Evolutionary conservation across 2,329 filamentous ascomycete genomes (phyloP), one percentile per base, ranked within the genome.

Genomic region (Talaromyces sp.): DNA sequence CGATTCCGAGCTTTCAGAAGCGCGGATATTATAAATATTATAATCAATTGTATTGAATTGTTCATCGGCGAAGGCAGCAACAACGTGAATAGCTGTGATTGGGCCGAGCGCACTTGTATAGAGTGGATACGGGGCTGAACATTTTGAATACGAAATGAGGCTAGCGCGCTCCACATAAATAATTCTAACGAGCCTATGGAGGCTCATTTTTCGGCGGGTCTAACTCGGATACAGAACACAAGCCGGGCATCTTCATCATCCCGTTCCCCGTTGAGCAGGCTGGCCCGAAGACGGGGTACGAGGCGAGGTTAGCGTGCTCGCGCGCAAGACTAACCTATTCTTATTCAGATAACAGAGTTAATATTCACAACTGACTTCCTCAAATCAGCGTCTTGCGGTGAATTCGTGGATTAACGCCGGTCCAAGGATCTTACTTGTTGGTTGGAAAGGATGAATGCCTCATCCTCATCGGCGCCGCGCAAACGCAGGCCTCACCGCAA

Each of bases 401-500:
- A 22, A 47, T 9, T 47, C n/a, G 19, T 19, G 22, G 4, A 25
- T 25, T 22, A 22, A 47, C 19, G 10, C 22, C 44, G 22, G 9
- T 44, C 17, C 17, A 36, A 22, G 22, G 13, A 9, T 13, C 6
- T 30, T 7, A 4, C 28, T 8, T 30, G 6, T 30, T 30, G 2
- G 28, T 22, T 22, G 22, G 8, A 7, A 30, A 30, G 6, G 28
- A 30, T 30, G 28, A 30, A 33, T 11, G 3, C 32, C 32, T 10
- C 30, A 32, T 15, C 15, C 22, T 49, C 49, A 13, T 59, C 57
- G 3, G 30, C 53, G 44, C 49, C 19, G 17, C 68, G n/a, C 11
- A 62, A 55, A 44, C 67, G 66, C 36, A 65, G 63, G 13, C 22
- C 53, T 2, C 84, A 86, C 65, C 80, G 73, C 25, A 85, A 85